Evolutionary conservation across 1,284 basidiomycete genomes (phyloP), one percentile per base, ranked within the genome.

Genomic region (Malassezia arunalokei): DNA sequence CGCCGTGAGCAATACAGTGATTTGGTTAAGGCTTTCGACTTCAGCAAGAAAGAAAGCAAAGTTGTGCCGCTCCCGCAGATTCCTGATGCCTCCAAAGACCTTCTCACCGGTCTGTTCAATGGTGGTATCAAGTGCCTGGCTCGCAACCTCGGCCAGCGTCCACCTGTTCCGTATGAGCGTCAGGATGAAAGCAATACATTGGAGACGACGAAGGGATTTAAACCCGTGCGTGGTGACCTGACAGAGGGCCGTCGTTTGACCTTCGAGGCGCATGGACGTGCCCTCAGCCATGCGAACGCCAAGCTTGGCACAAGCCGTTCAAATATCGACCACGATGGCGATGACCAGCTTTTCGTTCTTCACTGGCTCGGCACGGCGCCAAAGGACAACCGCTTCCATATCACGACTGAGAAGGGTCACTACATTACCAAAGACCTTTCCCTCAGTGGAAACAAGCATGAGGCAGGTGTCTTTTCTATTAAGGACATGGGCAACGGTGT

Each of bases 21-120:
- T 41, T 49, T 67, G 29, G 60, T 58, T 0, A 44, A 59, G 28
- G 62, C 62, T 50, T 66, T 67, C 44, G 65, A 67, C 47, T 67
- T 67, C 44, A 47, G 52, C 17, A 42, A 47, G 15, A 40, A 47
- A 8, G 57, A 64, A 49, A 49, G 39, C 4, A 51, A 42, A 8
- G 30, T 41, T 28, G 46, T 52, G 5, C 6, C 14, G 6, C 37
- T 61, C 27, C 52, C 59, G 11, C 41, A 46, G 12, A 47, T 56
- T 12, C 43, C 42, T 4, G 28, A 39, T n/a, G 38, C 59, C 5
- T 46, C 42, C 20, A 49, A 58, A 38, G 54, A 61, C 49, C 30
- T 31, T 56, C 14, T 37, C 30, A 56, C 40, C n/a, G 37, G 45
- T 15, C 30, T 54, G 28, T 51, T 62, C 31, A 56, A 60, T 32